Evolutionary conservation across 768 basidiomycete species (phyloP).

Genomic region (Hericium erinaceus): DNA sequence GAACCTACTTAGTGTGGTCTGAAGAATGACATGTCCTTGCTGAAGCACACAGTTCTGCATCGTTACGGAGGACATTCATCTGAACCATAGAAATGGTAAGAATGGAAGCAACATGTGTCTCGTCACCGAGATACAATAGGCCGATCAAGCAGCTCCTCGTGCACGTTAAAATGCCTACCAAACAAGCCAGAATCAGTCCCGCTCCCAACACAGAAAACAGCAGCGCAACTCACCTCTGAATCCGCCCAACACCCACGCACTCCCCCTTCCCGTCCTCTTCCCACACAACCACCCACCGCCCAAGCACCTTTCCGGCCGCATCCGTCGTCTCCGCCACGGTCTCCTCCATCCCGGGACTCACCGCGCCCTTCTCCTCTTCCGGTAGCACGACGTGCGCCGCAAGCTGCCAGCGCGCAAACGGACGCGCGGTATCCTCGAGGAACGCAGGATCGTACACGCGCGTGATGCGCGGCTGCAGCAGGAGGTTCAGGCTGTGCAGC

Average conservation of each 20-base stretch:
- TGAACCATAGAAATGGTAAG: neutral
- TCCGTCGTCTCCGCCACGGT: slow-evolving; percentile 73
- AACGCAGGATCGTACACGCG: slow-evolving; percentile 71
- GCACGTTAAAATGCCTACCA: slow-evolving; percentile 41
- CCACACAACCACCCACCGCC: slow-evolving; percentile 77
- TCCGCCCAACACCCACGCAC: slow-evolving; percentile 53
- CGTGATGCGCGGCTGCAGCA: slow-evolving; percentile 52
- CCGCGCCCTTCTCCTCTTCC: slow-evolving; percentile 24
- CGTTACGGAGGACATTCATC: neutral
- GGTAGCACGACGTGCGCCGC: slow-evolving; percentile 42
- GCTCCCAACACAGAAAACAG: neutral
- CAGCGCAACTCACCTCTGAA: slow-evolving; percentile 46
- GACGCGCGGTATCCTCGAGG: slow-evolving; percentile 52
- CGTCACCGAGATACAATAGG: slow-evolving; percentile 9
- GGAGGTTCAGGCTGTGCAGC: slow-evolving; percentile 57
- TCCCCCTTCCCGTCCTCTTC: slow-evolving; percentile 51
- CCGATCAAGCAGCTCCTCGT: slow-evolving; percentile 34
- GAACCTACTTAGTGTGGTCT: neutral
- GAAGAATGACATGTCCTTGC: neutral
- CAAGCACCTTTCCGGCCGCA: slow-evolving; percentile 47
- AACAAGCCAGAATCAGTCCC: neutral
- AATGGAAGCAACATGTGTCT: neutral
- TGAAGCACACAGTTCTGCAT: neutral
- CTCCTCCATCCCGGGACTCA: slow-evolving; percentile 49
- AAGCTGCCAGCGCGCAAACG: slow-evolving; percentile 79